Percentiles rank a stretch among this genome's conserved stretches.
Evolutionary conservation across 2,329 filamentous ascomycete species (phyloP).

Genomic region (Rhynchosporium agropyri): DNA sequence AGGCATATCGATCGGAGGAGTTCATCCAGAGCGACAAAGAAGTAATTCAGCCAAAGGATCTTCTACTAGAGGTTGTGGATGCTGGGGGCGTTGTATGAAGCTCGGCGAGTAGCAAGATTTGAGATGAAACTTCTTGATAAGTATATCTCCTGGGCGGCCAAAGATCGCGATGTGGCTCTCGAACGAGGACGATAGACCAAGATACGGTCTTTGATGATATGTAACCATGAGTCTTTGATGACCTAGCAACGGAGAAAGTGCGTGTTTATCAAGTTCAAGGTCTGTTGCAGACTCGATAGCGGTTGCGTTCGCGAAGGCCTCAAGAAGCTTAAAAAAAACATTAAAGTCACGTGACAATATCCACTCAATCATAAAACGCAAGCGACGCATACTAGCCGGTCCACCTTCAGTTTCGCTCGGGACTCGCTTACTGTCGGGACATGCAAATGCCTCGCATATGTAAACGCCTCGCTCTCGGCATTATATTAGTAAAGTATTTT

Average conservation of each 20-base stretch:
- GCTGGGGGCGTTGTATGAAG: slow-evolving; percentile 35
- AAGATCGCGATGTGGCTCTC: neutral
- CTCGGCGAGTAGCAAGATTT: slow-evolving; percentile 35
- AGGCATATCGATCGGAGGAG: slow-evolving; percentile 8
- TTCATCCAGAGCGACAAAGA: slow-evolving; percentile 18
- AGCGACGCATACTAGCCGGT: no score
- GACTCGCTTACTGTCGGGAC: no score
- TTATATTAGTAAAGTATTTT: no score
- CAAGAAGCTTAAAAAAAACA: neutral
- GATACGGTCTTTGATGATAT: neutral
- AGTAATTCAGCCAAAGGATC: neutral
- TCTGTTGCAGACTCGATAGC: no score
- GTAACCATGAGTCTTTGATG: neutral
- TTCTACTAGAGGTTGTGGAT: slow-evolving; percentile 1
- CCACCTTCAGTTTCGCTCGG: no score
- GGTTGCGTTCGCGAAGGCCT: neutral
- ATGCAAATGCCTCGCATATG: no score
- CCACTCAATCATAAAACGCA: no score
- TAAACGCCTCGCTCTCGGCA: no score
- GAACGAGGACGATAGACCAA: neutral
- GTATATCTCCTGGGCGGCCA: neutral
- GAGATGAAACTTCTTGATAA: slow-evolving; percentile 37
- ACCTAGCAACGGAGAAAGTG: neutral
- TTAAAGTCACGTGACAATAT: neutral
- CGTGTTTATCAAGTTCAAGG: neutral